phyloP scores from a whole-genome alignment of 768 basidiomycete species.

The Agaricus sinodeliciosus region DNA sequence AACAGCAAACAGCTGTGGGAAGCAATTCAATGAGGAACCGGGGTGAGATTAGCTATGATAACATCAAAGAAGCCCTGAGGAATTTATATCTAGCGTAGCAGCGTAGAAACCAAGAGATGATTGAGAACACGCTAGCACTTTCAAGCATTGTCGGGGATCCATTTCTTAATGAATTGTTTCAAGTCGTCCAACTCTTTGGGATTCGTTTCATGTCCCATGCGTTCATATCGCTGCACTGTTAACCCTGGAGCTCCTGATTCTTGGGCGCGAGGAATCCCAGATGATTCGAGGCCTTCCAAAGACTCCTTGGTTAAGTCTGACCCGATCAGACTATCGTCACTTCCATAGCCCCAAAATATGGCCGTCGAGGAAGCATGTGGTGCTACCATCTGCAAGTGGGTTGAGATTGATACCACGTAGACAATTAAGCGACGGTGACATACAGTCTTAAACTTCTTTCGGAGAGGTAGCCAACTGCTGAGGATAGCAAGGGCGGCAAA shows the following conservation, averaged over 20 bases:
- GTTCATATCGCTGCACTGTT: conserved; percentile 60
- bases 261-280: conserved; percentile 43
- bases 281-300: conserved; percentile 45
- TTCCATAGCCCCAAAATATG: conserved; percentile 86
- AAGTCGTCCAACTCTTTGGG: conserved; percentile 65
- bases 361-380: conserved; percentile 56
- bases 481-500: conserved; percentile 68
- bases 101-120: background rate
- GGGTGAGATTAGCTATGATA: background rate
- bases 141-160: conserved; percentile 28
- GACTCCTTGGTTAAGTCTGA: conserved; percentile 48
- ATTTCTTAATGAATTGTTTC: conserved; percentile 60
- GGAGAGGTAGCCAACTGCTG: conserved; percentile 77
- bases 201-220: conserved; percentile 60
- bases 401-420: conserved; percentile 1
- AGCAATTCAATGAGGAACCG: background rate
- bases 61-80: conserved; percentile 5
- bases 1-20: background rate
- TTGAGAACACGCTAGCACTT: background rate
- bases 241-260: conserved; percentile 45
- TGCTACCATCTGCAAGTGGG: conserved; percentile 46
- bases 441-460: conserved; percentile 59
- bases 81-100: background rate
- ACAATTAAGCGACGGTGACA: conserved; percentile 13
- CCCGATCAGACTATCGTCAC: conserved; percentile 66